Conservation (phyloP, 768 basidiomycete genomes). For the Calvatia gigantea region DNA sequence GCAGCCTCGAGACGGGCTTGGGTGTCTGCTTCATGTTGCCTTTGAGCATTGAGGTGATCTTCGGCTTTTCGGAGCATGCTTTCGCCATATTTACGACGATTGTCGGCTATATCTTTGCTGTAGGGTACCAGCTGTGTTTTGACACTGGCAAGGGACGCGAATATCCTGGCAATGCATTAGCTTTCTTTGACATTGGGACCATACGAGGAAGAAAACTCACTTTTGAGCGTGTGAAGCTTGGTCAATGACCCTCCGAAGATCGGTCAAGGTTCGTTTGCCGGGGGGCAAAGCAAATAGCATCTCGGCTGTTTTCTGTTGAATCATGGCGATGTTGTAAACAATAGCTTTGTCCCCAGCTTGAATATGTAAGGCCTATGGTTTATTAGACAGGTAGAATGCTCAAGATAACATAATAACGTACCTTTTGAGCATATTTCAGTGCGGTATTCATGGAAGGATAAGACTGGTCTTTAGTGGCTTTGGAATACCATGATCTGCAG, state of each 20-base stretch:
- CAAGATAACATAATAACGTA: constrained; percentile 26
- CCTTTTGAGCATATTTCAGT: constrained; percentile 77
- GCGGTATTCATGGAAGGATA: constrained; percentile 82
- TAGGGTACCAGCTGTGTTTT: constrained; percentile 71
- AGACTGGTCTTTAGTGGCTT: constrained; percentile 87
- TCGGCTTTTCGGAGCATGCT: constrained; percentile 79
- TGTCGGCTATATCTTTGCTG: constrained; percentile 81
- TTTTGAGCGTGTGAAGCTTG: constrained; percentile 86
- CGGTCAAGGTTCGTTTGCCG: constrained; percentile 75
- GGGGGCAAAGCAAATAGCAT: constrained; percentile 73
- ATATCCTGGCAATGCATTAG: constrained; percentile 52
- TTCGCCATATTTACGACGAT: constrained; percentile 87
- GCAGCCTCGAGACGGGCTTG: constrained; percentile 75
- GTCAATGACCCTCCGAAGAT: constrained; percentile 73
- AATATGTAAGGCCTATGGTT: constrained; percentile 70
- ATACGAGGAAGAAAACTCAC: constrained; percentile 36
- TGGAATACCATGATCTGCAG: constrained; percentile 91
- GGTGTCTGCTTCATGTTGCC: constrained; percentile 66
- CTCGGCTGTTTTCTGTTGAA: constrained; percentile 94
- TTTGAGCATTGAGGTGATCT: constrained; percentile 73
- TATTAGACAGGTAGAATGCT: constrained; percentile 4
- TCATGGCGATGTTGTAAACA: constrained; percentile 96
- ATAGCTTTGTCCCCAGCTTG: constrained; percentile 88
- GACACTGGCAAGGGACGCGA: constrained; percentile 79
- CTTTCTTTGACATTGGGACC: background rate